These are phyloP conservation scores for Verticillium tricorpus DNA, from an alignment of 2,329 filamentous ascomycete genomes.

Conservation along the genomic window DNA sequence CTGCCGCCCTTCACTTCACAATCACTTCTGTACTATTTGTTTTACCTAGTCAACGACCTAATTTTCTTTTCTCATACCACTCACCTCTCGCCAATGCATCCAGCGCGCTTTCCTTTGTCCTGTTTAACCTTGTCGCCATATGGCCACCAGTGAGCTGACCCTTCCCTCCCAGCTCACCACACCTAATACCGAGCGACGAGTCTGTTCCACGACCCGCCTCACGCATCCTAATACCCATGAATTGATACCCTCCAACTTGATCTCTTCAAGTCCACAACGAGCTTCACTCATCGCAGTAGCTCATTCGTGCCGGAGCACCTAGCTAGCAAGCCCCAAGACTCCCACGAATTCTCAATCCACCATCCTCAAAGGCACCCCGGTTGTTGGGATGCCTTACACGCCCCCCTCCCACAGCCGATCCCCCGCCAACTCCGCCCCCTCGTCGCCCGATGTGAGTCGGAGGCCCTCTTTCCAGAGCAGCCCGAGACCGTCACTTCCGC, in stretches of 20 bases:
- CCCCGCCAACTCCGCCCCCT: slow-evolving; percentile 53
- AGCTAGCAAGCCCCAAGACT: not conserved
- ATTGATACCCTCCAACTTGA: not conserved
- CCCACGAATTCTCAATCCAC: slow-evolving; percentile 3
- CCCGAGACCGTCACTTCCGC: slow-evolving; percentile 51
- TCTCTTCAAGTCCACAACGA: not conserved
- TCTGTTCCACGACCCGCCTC: slow-evolving; percentile 1
- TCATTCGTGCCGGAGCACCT: not conserved
- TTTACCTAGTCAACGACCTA: not conserved
- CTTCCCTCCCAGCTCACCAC: slow-evolving; percentile 1
- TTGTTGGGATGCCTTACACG: slow-evolving; percentile 77
- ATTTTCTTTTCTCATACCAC: not conserved
- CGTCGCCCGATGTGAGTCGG: slow-evolving; percentile 54
- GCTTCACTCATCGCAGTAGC: slow-evolving; percentile 3
- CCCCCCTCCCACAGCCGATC: slow-evolving; percentile 63
- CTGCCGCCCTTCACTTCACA: not conserved
- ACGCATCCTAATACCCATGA: not conserved
- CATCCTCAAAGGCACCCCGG: slow-evolving; percentile 8
- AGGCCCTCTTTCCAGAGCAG: slow-evolving; percentile 51
- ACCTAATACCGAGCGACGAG: slow-evolving; percentile 1
- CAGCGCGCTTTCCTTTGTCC: slow-evolving; percentile 3
- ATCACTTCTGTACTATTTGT: not conserved
- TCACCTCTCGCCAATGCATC: not conserved
- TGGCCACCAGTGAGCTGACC: not conserved
- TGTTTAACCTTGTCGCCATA: not conserved